A percentile compares a stretch with the other conserved stretches of the same genome.
Evolutionary conservation across 1,284 basidiomycete genomes (phyloP).

Genomic region (Papiliotrema laurentii): DNA sequence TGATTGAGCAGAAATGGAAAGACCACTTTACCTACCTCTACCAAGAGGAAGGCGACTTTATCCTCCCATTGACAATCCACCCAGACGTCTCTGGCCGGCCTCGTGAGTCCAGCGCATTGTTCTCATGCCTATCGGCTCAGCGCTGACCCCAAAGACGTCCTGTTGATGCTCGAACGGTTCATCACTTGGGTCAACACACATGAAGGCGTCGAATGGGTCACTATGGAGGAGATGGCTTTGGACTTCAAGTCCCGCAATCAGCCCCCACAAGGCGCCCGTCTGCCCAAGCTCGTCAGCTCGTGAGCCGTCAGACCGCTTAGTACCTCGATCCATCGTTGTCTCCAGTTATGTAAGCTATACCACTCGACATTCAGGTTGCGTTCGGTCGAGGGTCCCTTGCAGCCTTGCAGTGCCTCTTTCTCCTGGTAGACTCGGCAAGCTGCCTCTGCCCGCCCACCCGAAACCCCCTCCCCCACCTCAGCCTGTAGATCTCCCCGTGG

Average conservation of each 20-base stretch:
- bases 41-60: conserved; percentile 59
- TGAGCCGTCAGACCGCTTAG: no score
- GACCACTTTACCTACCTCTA: conserved; percentile 68
- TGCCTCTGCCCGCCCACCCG: no score
- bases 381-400: no score
- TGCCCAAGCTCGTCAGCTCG: no score
- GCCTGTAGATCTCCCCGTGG: no score
- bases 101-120: conserved; percentile 21
- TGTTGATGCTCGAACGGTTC: conserved; percentile 73
- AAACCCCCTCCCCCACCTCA: no score
- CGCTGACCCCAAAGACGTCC: conserved; percentile 50
- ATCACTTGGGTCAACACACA: conserved; percentile 74
- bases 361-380: no score
- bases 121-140: neutral
- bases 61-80: conserved; percentile 71
- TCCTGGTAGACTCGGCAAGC: no score
- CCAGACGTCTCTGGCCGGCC: conserved; percentile 62
- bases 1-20: conserved; percentile 71
- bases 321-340: no score
- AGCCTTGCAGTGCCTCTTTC: no score
- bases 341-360: no score
- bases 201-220: conserved; percentile 66
- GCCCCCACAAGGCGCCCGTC: conserved; percentile 25
- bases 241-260: conserved; percentile 27
- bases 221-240: conserved; percentile 52